Conservation (phyloP, 257 asterid species). For the Voacanga thouarsii region DNA sequence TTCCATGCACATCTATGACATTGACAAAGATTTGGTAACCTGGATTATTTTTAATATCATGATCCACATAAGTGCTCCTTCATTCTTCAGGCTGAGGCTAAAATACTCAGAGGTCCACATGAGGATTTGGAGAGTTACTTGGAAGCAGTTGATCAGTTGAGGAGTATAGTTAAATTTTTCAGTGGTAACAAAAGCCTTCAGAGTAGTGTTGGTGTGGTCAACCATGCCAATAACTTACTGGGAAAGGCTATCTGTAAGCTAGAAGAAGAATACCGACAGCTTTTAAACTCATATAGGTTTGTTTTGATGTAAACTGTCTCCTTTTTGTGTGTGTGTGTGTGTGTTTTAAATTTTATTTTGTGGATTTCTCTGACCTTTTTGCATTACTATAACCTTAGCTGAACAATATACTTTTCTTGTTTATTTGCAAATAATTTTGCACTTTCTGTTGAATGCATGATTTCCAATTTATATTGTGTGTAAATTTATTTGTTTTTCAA, state of each 20-base stretch:
- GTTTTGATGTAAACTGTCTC: not conserved
- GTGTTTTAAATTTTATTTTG: not conserved
- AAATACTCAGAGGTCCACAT: conserved; percentile 88
- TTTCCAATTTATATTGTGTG: not conserved
- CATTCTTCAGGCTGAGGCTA: conserved; percentile 84
- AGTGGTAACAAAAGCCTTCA: conserved; percentile 54
- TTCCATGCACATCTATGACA: not conserved
- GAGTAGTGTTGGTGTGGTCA: conserved; percentile 61
- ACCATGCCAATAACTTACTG: conserved; percentile 63
- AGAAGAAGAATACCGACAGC: conserved; percentile 87
- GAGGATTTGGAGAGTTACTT: conserved; percentile 91
- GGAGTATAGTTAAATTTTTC: conserved; percentile 60
- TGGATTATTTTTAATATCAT: not conserved
- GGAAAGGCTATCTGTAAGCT: conserved; percentile 65
- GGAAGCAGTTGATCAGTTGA: conserved; percentile 78
- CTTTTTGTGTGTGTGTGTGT: too few species aligned
- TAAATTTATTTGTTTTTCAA: not conserved
- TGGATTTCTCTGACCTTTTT: not conserved
- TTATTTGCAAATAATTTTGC: not conserved
- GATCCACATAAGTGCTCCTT: not conserved
- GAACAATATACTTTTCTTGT: not conserved
- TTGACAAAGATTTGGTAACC: not conserved
- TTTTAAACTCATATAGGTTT: conserved; percentile 74
- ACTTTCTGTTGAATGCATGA: not conserved
- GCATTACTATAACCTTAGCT: not conserved